A percentile compares a stretch with the other conserved stretches of the same genome.
Conservation (phyloP, 2,329 filamentous ascomycete species). For the Xylaria sp. region DNA sequence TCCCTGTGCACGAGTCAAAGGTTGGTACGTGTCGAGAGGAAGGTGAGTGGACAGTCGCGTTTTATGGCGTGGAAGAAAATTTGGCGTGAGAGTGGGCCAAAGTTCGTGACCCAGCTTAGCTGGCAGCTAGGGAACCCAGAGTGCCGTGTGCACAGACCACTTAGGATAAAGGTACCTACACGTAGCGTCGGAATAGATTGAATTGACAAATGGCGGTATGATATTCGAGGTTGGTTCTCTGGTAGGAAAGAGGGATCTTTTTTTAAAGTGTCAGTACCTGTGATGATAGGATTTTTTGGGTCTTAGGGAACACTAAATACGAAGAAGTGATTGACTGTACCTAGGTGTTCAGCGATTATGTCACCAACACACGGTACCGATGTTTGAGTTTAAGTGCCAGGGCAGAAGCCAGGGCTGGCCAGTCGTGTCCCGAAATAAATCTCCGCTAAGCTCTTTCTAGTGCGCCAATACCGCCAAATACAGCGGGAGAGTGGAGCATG, state of each 20-base stretch:
- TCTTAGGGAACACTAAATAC: no score
- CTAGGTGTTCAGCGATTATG: no score
- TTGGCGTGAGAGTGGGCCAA: conserved; percentile 30
- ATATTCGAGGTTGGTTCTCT: no score
- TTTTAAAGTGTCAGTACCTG: no score
- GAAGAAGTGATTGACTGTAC: no score
- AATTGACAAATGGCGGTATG: not conserved
- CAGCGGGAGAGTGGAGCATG: conserved; percentile 15
- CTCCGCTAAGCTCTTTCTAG: conserved; percentile 20
- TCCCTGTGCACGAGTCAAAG: conserved; percentile 1
- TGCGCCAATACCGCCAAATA: not conserved
- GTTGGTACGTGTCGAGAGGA: conserved; percentile 13
- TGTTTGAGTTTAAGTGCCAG: conserved; percentile 2
- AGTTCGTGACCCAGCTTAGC: not conserved
- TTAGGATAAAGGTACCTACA: not conserved
- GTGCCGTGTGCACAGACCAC: conserved; percentile 13
- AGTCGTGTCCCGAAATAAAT: not conserved
- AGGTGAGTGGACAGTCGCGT: conserved; percentile 15
- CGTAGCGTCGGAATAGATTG: not conserved
- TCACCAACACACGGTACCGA: not conserved
- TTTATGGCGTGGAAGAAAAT: conserved; percentile 40
- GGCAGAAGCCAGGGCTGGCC: not conserved
- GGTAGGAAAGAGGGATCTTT: no score
- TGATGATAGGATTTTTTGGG: no score
- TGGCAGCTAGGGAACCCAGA: not conserved